phyloP scores from a whole-genome alignment of 2,329 filamentous ascomycete genomes.

The Trichophaea hybrida region DNA sequence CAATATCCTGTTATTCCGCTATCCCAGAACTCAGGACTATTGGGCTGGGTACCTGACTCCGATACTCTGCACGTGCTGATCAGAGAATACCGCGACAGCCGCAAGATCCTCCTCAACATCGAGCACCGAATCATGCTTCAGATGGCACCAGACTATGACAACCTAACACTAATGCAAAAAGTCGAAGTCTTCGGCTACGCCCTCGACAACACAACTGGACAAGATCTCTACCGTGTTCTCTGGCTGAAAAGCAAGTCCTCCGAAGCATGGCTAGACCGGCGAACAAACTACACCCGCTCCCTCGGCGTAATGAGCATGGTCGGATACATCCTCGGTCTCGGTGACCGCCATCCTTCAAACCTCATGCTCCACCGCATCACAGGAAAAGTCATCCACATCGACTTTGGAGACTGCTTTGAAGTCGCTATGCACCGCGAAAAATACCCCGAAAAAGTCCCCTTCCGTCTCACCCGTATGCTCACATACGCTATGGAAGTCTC shows the following conservation, averaged over 20 bases:
- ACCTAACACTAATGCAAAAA: slow-evolving; percentile 98
- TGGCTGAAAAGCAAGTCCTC: slow-evolving; percentile 99
- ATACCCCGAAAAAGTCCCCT: slow-evolving; percentile 92
- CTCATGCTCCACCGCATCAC: slow-evolving; percentile 92
- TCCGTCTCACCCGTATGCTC: slow-evolving; percentile 95
- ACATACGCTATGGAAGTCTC: slow-evolving; percentile 99
- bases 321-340: slow-evolving; percentile 94
- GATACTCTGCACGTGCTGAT: slow-evolving; percentile 95
- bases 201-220: slow-evolving; percentile 95
- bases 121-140: slow-evolving; percentile 99
- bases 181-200: slow-evolving; percentile 99
- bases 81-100: slow-evolving; percentile 88
- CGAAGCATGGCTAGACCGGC: slow-evolving; percentile 90
- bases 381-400: slow-evolving; percentile 94
- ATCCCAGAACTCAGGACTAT: slow-evolving; percentile 85
- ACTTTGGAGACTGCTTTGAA: slow-evolving; percentile 99
- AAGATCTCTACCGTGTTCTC: slow-evolving; percentile 91
- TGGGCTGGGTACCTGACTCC: slow-evolving; percentile 95
- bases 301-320: slow-evolving; percentile 99
- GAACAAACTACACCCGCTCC: slow-evolving; percentile 97
- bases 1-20: slow-evolving; percentile 92
- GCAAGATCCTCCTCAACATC: slow-evolving; percentile 96
- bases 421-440: slow-evolving; percentile 99
- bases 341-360: slow-evolving; percentile 94
- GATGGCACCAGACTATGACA: slow-evolving; percentile 98